Evolutionary conservation across 257 asterid genomes (phyloP).

Genomic region (Solanum etuberosum): DNA sequence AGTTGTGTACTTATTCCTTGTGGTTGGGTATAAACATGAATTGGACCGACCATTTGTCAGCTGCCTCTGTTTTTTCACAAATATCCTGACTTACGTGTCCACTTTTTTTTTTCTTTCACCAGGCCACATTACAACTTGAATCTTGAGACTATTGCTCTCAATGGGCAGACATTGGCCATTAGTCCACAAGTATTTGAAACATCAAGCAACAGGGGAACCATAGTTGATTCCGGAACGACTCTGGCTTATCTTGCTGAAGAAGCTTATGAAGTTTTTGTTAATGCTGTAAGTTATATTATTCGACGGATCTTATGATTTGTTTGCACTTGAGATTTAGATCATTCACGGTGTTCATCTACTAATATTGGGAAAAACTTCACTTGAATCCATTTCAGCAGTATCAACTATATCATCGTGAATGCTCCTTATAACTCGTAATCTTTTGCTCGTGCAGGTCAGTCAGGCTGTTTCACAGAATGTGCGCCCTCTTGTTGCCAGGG

Average conservation of each 20-base stretch:
- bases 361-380: neutral
- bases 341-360: neutral
- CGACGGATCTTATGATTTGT: neutral
- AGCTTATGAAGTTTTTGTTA: constrained; percentile 72
- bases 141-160: constrained; percentile 74
- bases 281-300: constrained; percentile 47
- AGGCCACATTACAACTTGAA: constrained; percentile 94
- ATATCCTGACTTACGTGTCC: neutral
- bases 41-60: neutral
- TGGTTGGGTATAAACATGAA: neutral
- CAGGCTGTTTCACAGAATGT: constrained; percentile 50
- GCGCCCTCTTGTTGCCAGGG: constrained; percentile 49
- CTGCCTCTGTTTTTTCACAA: neutral
- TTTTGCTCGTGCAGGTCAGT: constrained; percentile 40
- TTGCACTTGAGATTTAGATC: neutral
- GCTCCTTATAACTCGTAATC: neutral
- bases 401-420: neutral
- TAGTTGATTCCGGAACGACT: constrained; percentile 95
- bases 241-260: constrained; percentile 87
- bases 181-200: constrained; percentile 67
- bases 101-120: neutral
- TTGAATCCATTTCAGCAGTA: neutral
- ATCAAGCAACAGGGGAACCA: constrained; percentile 65
- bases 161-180: constrained; percentile 72
- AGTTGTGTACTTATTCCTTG: neutral